phyloP scores from a whole-genome alignment of 2,329 filamentous ascomycete genomes.

The Cercospora zeina region DNA sequence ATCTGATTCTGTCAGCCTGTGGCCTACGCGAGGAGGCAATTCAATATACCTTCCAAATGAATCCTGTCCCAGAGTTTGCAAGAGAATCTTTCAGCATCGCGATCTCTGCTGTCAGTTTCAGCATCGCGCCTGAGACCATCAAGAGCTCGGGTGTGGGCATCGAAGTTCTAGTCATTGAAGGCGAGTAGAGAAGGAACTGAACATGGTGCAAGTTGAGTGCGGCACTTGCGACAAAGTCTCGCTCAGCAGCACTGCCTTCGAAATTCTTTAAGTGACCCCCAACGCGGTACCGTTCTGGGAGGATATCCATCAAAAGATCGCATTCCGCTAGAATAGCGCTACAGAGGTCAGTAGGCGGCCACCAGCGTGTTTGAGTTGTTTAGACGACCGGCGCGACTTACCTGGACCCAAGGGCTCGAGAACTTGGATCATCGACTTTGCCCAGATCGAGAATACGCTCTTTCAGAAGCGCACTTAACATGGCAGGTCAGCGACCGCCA shows the following conservation, averaged over 20 bases:
- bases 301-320: slow-evolving; percentile 33
- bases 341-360: neutral
- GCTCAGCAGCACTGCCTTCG: slow-evolving; percentile 27
- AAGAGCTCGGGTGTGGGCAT: slow-evolving; percentile 35
- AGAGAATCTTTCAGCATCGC: slow-evolving; percentile 37
- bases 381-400: neutral
- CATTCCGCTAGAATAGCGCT: slow-evolving; percentile 13
- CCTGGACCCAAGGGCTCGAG: slow-evolving; percentile 12
- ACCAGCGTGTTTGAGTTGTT: too few relatives aligned
- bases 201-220: slow-evolving; percentile 42
- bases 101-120: slow-evolving; percentile 37
- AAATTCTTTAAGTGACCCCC: slow-evolving; percentile 17
- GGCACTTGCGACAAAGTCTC: slow-evolving; percentile 40
- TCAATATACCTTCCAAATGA: slow-evolving; percentile 41
- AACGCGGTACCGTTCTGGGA: slow-evolving; percentile 34
- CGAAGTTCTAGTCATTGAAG: slow-evolving; percentile 28
- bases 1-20: slow-evolving; percentile 32
- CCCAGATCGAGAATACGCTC: slow-evolving; percentile 41
- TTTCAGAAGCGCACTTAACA: slow-evolving; percentile 34
- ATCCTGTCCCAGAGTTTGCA: slow-evolving; percentile 40
- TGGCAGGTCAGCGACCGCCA: neutral
- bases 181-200: slow-evolving; percentile 38
- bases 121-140: slow-evolving; percentile 35
- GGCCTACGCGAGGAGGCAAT: neutral
- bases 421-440: slow-evolving; percentile 25